Evolutionary conservation across 352 stramenopile genomes (phyloP).

Genomic region (Phytophthora sp.): DNA sequence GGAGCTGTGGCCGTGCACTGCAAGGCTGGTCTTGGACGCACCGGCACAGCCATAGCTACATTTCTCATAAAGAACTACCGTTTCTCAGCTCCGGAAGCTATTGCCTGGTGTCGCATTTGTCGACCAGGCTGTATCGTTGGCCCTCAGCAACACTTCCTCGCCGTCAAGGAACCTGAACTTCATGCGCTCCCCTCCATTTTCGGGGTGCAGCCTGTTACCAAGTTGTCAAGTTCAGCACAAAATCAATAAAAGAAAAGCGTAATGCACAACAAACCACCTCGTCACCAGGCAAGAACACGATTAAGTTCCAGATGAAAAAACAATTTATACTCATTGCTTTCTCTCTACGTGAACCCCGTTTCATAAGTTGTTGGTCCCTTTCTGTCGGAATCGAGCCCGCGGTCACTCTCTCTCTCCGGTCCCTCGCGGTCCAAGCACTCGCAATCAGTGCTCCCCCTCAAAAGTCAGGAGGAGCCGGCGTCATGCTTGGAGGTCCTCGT

Average conservation of each 20-base stretch:
- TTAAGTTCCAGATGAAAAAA: constrained; percentile 31
- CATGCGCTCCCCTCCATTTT: constrained; percentile 22
- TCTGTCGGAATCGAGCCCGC: constrained; percentile 41
- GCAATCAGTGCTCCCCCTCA: constrained; percentile 29
- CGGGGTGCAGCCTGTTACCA: constrained; percentile 12
- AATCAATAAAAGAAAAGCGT: background rate
- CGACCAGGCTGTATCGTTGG: constrained; percentile 95
- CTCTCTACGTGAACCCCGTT: constrained; percentile 34
- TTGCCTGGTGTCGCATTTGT: constrained; percentile 96
- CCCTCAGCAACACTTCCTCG: constrained; percentile 95
- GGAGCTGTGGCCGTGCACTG: constrained; percentile 97
- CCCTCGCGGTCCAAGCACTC: constrained; percentile 45
- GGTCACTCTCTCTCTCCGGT: constrained; percentile 29
- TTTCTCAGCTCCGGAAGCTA: constrained; percentile 94
- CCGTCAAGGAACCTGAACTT: constrained; percentile 83
- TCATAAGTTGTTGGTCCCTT: constrained; percentile 36
- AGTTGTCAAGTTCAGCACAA: background rate
- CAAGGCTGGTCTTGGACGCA: constrained; percentile 96
- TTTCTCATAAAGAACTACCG: constrained; percentile 97
- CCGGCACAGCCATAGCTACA: constrained; percentile 95
- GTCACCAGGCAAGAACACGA: background rate
- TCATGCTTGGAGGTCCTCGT: constrained; percentile 40
- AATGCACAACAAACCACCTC: constrained; percentile 15
- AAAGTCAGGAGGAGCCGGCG: constrained; percentile 18
- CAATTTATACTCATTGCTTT: constrained; percentile 46